Evolutionary conservation across 768 basidiomycete species (phyloP).

Genomic region (Leucosporidium yakuticum): DNA sequence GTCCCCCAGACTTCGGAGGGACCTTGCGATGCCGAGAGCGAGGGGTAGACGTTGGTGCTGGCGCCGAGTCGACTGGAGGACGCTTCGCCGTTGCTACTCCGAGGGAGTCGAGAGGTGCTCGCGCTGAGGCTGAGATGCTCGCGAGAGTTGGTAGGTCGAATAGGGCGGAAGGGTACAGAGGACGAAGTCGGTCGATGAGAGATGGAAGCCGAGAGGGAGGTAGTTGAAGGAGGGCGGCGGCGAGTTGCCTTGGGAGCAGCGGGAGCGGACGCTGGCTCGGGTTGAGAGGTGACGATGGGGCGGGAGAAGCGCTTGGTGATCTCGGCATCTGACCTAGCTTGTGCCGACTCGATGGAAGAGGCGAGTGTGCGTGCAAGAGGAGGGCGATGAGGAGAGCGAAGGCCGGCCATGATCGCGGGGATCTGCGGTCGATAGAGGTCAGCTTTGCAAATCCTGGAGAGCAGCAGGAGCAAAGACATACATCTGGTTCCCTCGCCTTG

Average conservation of each 20-base stretch:
- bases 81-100: not conserved
- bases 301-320: constrained; percentile 7
- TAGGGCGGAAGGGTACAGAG: constrained; percentile 16
- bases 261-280: not conserved
- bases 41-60: not conserved
- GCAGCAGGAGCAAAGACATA: not conserved
- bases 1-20: not conserved
- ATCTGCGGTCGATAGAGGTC: constrained; percentile 5
- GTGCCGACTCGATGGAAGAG: constrained; percentile 10
- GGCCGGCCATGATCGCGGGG: constrained; percentile 16
- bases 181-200: not conserved
- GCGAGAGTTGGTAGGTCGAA: not conserved
- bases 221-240: not conserved
- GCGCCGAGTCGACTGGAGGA: not conserved
- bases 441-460: too few relatives aligned
- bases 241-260: too few relatives aligned
- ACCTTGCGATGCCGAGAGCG: not conserved
- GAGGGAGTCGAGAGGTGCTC: constrained; percentile 1
- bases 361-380: constrained; percentile 19
- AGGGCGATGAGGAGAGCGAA: constrained; percentile 13
- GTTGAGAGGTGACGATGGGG: constrained; percentile 1
- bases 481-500: not conserved
- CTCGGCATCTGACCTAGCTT: constrained; percentile 3
- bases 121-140: not conserved
- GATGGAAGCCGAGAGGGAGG: not conserved